phyloP scores from a whole-genome alignment of 2,329 filamentous ascomycete species.

The Neonectria magnoliae region DNA sequence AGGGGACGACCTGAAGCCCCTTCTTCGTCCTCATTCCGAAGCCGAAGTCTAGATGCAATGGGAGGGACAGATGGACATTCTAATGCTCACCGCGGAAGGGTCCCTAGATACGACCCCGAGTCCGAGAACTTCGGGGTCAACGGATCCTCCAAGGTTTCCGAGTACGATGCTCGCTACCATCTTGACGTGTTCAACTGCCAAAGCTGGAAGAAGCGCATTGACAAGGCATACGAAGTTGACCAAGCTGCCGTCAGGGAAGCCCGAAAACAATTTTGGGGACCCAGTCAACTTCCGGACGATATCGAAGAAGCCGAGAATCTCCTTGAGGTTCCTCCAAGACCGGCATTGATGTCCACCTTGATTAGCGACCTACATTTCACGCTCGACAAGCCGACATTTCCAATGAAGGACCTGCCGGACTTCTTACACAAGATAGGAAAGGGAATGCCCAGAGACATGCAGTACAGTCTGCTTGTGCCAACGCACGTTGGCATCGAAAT shows the following conservation, averaged over 20 bases:
- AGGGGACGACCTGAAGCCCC: slow-evolving; percentile 47
- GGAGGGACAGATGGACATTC: slow-evolving; percentile 45
- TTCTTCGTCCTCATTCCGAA: slow-evolving; percentile 56
- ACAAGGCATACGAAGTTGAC: slow-evolving; percentile 75
- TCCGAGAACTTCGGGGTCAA: slow-evolving; percentile 72
- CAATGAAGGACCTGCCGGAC: slow-evolving; percentile 79
- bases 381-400: slow-evolving; percentile 93
- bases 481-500: slow-evolving; percentile 91
- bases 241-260: slow-evolving; percentile 81
- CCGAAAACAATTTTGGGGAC: slow-evolving; percentile 82
- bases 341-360: slow-evolving; percentile 81
- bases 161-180: slow-evolving; percentile 78
- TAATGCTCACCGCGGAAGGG: slow-evolving; percentile 51
- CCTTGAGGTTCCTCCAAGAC: slow-evolving; percentile 84
- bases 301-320: slow-evolving; percentile 85
- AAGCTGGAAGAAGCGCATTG: slow-evolving; percentile 93
- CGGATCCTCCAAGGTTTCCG: slow-evolving; percentile 75
- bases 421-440: slow-evolving; percentile 94
- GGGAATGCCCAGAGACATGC: slow-evolving; percentile 91
- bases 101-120: slow-evolving; percentile 82
- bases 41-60: slow-evolving; percentile 64
- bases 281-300: slow-evolving; percentile 83
- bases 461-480: slow-evolving; percentile 89
- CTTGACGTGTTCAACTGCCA: slow-evolving; percentile 85
- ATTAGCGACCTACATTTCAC: slow-evolving; percentile 86